Percentiles rank a stretch among this genome's conserved stretches.
Evolutionary conservation across 2,329 filamentous ascomycete genomes (phyloP).

Genomic region (Fusarium brevicatenulatum): DNA sequence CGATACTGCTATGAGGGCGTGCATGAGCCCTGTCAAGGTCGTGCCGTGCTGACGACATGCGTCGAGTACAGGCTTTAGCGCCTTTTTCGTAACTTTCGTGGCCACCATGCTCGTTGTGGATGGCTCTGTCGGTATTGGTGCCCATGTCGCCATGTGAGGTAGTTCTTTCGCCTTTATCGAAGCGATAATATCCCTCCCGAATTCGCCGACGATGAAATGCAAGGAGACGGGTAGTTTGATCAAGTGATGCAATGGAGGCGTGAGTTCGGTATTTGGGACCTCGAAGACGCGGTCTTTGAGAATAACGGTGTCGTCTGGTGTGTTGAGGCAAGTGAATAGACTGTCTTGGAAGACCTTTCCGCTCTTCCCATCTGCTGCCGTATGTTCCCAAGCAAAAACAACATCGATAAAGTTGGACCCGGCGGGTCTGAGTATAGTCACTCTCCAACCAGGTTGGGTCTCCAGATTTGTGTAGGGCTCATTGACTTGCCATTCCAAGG

Average conservation of each 20-base stretch:
- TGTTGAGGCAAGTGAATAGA: conserved; percentile 1
- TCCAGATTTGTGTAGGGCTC: conserved; percentile 2
- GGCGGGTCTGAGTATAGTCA: background rate
- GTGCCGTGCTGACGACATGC: conserved; percentile 6
- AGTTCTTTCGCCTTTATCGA: background rate
- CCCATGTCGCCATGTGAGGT: conserved; percentile 4
- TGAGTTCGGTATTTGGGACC: background rate
- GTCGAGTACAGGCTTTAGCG: background rate
- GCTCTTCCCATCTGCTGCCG: conserved; percentile 19
- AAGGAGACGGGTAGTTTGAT: background rate
- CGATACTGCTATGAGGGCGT: background rate
- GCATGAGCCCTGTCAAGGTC: conserved; percentile 13
- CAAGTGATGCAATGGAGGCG: conserved; percentile 1
- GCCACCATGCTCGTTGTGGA: background rate
- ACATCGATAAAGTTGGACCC: conserved; percentile 4
- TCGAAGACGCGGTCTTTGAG: conserved; percentile 3
- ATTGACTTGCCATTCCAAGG: conserved; percentile 9
- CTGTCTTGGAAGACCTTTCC: conserved; percentile 14
- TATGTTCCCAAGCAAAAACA: conserved; percentile 28
- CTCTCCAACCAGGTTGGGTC: conserved; percentile 4
- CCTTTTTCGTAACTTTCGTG: background rate
- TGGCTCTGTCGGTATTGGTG: background rate
- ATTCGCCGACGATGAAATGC: background rate
- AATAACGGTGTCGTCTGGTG: rapidly evolving
- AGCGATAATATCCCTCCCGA: background rate